These are phyloP conservation scores for Metschnikowia shivogae DNA, from an alignment of 805 yeast genomes.

Conservation along the genomic window DNA sequence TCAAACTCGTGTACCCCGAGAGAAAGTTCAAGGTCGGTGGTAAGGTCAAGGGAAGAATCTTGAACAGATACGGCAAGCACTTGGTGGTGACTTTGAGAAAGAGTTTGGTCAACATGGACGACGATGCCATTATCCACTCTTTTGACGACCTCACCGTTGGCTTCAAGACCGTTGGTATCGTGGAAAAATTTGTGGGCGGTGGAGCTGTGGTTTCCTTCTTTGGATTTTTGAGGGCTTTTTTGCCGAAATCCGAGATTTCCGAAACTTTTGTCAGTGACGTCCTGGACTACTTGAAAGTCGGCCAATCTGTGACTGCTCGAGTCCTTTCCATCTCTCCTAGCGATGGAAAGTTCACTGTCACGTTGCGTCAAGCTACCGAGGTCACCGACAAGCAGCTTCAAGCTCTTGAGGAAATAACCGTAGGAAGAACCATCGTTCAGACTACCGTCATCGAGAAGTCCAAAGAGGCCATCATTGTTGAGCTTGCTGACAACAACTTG, in stretches of 20 bases:
- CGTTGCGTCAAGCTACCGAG: conserved; percentile 64
- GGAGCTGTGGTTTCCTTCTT: conserved; percentile 87
- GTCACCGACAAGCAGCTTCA: conserved; percentile 45
- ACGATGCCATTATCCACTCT: conserved; percentile 44
- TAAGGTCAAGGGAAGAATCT: conserved; percentile 71
- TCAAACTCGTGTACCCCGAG: conserved; percentile 82
- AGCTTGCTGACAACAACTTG: conserved; percentile 44
- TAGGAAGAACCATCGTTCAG: conserved; percentile 60
- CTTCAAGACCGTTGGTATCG: conserved; percentile 64
- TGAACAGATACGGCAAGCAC: conserved; percentile 47
- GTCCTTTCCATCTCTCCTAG: conserved; percentile 52
- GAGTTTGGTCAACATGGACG: conserved; percentile 66
- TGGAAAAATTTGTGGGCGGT: conserved; percentile 61
- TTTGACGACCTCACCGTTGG: conserved; percentile 41
- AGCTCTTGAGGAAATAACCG: conserved; percentile 43
- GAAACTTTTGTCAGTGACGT: conserved; percentile 81
- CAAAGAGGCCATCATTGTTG: conserved; percentile 68
- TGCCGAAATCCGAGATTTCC: conserved; percentile 85
- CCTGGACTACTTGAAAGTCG: conserved; percentile 70
- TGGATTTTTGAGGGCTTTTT: conserved; percentile 69
- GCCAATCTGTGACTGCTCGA: conserved; percentile 77
- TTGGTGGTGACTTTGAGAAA: conserved; percentile 75
- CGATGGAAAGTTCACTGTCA: conserved; percentile 58
- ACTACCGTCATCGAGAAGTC: conserved; percentile 69
- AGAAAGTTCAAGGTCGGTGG: conserved; percentile 84